phyloP scores from a whole-genome alignment of 2,329 filamentous ascomycete species.

The Fusarium buharicum region DNA sequence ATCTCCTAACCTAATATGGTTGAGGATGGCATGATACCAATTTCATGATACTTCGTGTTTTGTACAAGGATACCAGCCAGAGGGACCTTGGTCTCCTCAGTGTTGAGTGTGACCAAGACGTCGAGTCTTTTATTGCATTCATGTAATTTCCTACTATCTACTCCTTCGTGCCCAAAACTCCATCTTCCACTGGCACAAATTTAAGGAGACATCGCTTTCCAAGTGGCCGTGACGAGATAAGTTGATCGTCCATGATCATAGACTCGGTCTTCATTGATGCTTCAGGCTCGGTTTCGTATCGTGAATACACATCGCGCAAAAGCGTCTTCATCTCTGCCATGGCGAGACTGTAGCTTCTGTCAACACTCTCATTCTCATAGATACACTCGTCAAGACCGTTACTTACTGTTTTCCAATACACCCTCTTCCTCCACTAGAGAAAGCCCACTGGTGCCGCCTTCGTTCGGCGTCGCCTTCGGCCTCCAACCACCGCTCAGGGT shows the following conservation, averaged over 20 bases:
- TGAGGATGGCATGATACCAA: too few relatives aligned
- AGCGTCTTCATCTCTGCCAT: constrained; percentile 75
- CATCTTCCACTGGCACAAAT: constrained; percentile 53
- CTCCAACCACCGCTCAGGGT: constrained; percentile 85
- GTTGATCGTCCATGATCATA: constrained; percentile 74
- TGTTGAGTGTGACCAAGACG: too few relatives aligned
- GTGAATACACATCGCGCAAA: constrained; percentile 69
- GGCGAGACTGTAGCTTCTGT: constrained; percentile 57
- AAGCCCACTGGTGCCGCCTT: constrained; percentile 71
- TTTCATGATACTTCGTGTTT: too few relatives aligned
- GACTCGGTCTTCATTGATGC: constrained; percentile 61
- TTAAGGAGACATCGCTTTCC: constrained; percentile 68
- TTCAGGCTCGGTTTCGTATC: constrained; percentile 66
- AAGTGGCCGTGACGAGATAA: constrained; percentile 72
- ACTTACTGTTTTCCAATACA: constrained; percentile 76
- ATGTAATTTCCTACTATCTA: neutral
- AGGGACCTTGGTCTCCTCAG: too few relatives aligned
- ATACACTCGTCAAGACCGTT: neutral
- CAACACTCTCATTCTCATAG: neutral
- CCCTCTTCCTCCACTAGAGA: constrained; percentile 71
- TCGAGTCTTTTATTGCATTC: neutral
- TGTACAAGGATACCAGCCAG: too few relatives aligned
- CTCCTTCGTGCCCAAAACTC: neutral
- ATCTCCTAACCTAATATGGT: too few relatives aligned
- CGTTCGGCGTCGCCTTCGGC: constrained; percentile 77